These are phyloP conservation scores for Fonsecaea pugnacius DNA, from an alignment of 2,329 filamentous ascomycete species.

Conservation along the genomic window DNA sequence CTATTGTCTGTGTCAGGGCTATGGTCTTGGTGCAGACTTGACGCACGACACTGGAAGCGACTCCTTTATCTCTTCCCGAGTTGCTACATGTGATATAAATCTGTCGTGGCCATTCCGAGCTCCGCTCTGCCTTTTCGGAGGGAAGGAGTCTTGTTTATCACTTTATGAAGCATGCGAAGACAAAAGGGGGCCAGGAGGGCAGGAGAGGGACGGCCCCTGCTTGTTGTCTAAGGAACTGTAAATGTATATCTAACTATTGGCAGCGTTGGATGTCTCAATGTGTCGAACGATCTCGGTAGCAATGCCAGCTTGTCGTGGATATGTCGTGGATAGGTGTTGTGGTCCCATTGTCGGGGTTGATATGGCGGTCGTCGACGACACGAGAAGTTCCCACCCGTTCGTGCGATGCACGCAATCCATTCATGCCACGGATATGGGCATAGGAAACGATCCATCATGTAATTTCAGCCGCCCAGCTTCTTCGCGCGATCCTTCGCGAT, in stretches of 20 bases:
- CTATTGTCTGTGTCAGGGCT: background rate
- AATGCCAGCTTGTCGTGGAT: too few relatives aligned
- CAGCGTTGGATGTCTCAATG: too few relatives aligned
- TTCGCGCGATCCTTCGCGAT: slow-evolving; percentile 79
- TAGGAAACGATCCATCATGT: background rate
- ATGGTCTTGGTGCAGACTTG: background rate
- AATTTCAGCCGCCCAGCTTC: slow-evolving; percentile 57
- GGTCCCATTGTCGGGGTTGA: too few relatives aligned
- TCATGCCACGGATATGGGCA: too few relatives aligned
- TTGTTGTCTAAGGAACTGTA: too few relatives aligned
- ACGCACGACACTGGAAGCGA: background rate
- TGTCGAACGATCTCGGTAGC: too few relatives aligned
- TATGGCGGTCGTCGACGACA: too few relatives aligned
- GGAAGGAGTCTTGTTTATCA: background rate
- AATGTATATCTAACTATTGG: too few relatives aligned
- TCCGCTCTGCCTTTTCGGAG: background rate
- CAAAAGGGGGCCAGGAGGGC: background rate
- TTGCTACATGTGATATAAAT: background rate
- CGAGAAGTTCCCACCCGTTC: too few relatives aligned
- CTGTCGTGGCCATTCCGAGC: background rate
- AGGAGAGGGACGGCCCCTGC: too few relatives aligned
- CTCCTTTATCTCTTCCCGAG: background rate
- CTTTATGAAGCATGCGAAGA: background rate
- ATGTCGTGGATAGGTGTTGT: too few relatives aligned
- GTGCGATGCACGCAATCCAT: too few relatives aligned